Conservation (phyloP, 2,329 filamentous ascomycete genomes). For the Arthrobotrys entomopaga region DNA sequence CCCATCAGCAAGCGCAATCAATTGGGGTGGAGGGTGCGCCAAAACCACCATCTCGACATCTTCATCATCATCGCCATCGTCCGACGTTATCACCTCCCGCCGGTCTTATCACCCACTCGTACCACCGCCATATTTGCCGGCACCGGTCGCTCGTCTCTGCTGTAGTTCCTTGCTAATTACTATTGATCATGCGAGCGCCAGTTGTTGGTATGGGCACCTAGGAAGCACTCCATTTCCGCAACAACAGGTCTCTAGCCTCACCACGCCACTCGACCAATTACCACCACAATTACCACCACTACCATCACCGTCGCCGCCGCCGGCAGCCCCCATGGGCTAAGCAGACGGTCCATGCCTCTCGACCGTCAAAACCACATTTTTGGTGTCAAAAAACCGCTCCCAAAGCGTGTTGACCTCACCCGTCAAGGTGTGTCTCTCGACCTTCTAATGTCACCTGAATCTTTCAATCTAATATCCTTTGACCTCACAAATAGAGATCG, state of each 20-base stretch:
- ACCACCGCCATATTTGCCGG: background rate
- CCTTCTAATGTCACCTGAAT: no score
- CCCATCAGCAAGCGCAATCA: no score
- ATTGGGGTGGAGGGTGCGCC: no score
- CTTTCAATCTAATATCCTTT: slow-evolving; percentile 5
- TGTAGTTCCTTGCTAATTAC: background rate
- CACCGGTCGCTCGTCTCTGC: background rate
- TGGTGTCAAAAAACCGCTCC: slow-evolving; percentile 48
- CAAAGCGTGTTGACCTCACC: slow-evolving; percentile 48
- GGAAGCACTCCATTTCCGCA: slow-evolving; percentile 40
- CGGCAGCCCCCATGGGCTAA: slow-evolving; percentile 38
- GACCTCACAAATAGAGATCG: slow-evolving; percentile 29
- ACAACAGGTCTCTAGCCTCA: slow-evolving; percentile 19
- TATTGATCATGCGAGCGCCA: slow-evolving; percentile 42
- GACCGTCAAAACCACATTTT: slow-evolving; percentile 51
- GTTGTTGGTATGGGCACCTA: slow-evolving; percentile 55
- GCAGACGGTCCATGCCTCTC: slow-evolving; percentile 45
- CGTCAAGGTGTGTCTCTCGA: slow-evolving; percentile 30
- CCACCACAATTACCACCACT: background rate
- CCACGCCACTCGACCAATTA: slow-evolving; percentile 6
- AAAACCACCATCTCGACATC: background rate
- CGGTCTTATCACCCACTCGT: background rate
- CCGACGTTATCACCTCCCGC: background rate
- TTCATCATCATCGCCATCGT: slow-evolving; percentile 10
- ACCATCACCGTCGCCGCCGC: no score